These are phyloP conservation scores for Catharanthus roseus DNA, from an alignment of 257 asterid genomes.

Conservation along the genomic window DNA sequence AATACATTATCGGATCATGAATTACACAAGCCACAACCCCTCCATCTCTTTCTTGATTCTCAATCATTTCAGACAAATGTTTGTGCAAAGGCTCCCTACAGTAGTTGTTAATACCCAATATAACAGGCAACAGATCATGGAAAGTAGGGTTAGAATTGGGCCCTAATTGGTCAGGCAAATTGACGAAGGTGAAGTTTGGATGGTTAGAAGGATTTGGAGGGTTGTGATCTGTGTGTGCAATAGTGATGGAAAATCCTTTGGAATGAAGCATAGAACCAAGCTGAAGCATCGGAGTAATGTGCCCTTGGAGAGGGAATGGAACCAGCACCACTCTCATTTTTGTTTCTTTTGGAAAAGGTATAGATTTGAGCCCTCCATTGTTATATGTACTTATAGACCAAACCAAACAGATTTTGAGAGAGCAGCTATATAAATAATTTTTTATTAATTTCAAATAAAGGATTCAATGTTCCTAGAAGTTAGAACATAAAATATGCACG, in stretches of 20 bases:
- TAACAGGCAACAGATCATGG: slow-evolving; percentile 10
- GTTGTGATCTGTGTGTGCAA: slow-evolving; percentile 14
- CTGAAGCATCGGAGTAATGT: slow-evolving; percentile 20
- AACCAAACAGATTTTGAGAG: too few species aligned
- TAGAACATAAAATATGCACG: too few species aligned
- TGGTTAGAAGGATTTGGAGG: slow-evolving; percentile 13
- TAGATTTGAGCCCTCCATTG: too few species aligned
- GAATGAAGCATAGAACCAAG: slow-evolving; percentile 17
- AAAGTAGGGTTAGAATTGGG: slow-evolving; percentile 16
- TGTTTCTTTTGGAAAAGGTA: neutral
- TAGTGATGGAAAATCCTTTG: slow-evolving; percentile 11
- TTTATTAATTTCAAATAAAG: too few species aligned
- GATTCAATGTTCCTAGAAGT: too few species aligned
- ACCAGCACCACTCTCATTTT: slow-evolving; percentile 12
- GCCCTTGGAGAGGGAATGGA: slow-evolving; percentile 19
- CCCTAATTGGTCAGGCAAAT: slow-evolving; percentile 22
- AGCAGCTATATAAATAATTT: too few species aligned
- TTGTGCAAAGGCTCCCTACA: slow-evolving; percentile 27
- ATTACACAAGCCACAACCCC: slow-evolving; percentile 26
- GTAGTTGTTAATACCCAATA: slow-evolving; percentile 21
- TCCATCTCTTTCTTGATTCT: neutral
- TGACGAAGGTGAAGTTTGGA: neutral
- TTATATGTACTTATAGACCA: too few species aligned
- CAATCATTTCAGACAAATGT: slow-evolving; percentile 15
- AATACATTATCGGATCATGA: slow-evolving; percentile 42